These are phyloP conservation scores for Hericium coralloides DNA, from an alignment of 768 basidiomycete species.

Conservation along the genomic window DNA sequence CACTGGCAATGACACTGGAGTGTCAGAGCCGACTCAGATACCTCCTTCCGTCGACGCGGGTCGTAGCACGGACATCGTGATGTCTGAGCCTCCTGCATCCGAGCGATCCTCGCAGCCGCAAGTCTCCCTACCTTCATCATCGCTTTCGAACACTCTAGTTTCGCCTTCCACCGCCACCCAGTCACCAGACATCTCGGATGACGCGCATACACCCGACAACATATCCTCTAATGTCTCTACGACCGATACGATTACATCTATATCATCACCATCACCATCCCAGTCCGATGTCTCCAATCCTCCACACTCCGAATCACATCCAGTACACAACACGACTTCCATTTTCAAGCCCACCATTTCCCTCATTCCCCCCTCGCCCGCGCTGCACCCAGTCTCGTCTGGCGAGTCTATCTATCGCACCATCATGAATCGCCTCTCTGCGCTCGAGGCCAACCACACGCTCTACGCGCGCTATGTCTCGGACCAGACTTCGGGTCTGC, in stretches of 20 bases:
- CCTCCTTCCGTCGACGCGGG: background rate
- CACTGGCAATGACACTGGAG: no score
- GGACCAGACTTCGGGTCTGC: conserved; percentile 72
- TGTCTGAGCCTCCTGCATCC: background rate
- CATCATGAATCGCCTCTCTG: conserved; percentile 87
- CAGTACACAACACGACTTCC: background rate
- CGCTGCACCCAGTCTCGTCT: conserved; percentile 15
- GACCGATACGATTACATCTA: conserved; percentile 5
- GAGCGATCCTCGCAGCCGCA: background rate
- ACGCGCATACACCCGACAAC: background rate
- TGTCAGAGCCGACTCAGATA: no score
- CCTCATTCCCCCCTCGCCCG: background rate
- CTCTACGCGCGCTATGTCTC: conserved; percentile 81
- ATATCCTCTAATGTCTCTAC: background rate
- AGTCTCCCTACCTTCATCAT: background rate
- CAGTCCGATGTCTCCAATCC: conserved; percentile 5
- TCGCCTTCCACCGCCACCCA: no score
- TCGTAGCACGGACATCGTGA: conserved; percentile 9
- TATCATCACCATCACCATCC: background rate
- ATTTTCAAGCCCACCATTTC: conserved; percentile 3
- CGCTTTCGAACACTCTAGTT: no score
- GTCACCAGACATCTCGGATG: no score
- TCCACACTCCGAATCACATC: background rate
- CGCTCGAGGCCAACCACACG: conserved; percentile 82
- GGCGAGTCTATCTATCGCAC: conserved; percentile 91